A percentile compares a stretch with the other conserved stretches of the same genome.
phyloP scores from a whole-genome alignment of 192 early-diverging fungal genomes.

The Lunasporangiospora selenospora region DNA sequence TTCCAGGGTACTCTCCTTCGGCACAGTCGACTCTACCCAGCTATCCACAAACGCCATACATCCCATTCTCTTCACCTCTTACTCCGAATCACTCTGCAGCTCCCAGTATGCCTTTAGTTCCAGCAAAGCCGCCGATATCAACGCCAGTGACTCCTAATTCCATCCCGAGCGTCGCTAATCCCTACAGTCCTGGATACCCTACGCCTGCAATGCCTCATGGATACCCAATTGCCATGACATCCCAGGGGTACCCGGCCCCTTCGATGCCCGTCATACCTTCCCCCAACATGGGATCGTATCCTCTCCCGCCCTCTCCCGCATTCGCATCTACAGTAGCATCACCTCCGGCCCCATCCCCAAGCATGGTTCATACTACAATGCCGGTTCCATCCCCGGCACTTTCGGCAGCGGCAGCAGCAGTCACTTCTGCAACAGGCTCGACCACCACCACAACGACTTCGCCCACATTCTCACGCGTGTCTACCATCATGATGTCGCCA shows the following conservation, averaged over 20 bases:
- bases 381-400: slow-evolving; percentile 12
- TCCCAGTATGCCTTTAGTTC: not conserved
- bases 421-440: not conserved
- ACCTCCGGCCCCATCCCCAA: not conserved
- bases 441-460: not conserved
- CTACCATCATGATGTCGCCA: too few species aligned
- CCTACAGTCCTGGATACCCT: slow-evolving; percentile 40
- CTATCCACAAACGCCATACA: slow-evolving; percentile 1
- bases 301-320: not conserved
- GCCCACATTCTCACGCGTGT: too few species aligned
- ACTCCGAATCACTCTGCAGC: slow-evolving; percentile 6
- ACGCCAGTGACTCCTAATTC: slow-evolving; percentile 1
- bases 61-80: slow-evolving; percentile 9
- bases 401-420: not conserved
- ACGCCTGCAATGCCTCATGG: slow-evolving; percentile 16
- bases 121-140: not conserved
- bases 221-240: slow-evolving; percentile 20
- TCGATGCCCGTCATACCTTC: slow-evolving; percentile 24
- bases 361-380: slow-evolving; percentile 3
- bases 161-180: too few species aligned
- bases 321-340: not conserved
- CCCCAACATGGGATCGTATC: not conserved
- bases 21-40: not conserved
- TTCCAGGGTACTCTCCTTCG: not conserved
- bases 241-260: slow-evolving; percentile 26